These are phyloP conservation scores for Dendrothele bispora DNA, from an alignment of 768 basidiomycete species.

Conservation along the genomic window DNA sequence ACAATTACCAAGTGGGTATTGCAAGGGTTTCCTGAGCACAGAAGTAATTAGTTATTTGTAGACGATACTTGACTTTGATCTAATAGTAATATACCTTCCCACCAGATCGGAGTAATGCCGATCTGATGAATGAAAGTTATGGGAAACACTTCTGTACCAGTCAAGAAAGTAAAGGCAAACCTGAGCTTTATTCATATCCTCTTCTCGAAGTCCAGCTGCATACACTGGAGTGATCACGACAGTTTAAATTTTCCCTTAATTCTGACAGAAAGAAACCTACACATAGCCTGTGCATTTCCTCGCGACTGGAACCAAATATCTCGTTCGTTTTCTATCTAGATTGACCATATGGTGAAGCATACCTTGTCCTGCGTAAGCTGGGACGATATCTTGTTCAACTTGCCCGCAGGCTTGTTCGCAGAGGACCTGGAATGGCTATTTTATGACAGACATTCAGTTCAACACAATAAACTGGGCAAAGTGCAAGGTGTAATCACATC, in stretches of 20 bases:
- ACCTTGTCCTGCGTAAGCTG: slow-evolving; percentile 81
- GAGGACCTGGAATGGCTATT: slow-evolving; percentile 31
- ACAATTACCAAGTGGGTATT: slow-evolving; percentile 69
- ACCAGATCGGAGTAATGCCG: slow-evolving; percentile 88
- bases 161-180: slow-evolving; percentile 37
- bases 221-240: slow-evolving; percentile 50
- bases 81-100: slow-evolving; percentile 65
- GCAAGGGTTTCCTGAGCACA: slow-evolving; percentile 79
- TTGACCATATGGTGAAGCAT: background rate
- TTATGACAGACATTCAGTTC: slow-evolving; percentile 29
- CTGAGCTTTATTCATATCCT: slow-evolving; percentile 86
- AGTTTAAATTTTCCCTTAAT: no score
- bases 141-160: background rate
- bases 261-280: slow-evolving; percentile 42
- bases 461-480: background rate
- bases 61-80: background rate
- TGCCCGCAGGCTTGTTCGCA: slow-evolving; percentile 26
- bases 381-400: slow-evolving; percentile 74
- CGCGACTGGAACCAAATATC: slow-evolving; percentile 37
- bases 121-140: slow-evolving; percentile 48
- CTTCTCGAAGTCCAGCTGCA: slow-evolving; percentile 72
- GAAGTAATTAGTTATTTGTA: background rate
- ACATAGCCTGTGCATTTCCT: slow-evolving; percentile 85
- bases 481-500: background rate
- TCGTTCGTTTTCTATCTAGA: slow-evolving; percentile 2